phyloP scores from a whole-genome alignment of 768 basidiomycete genomes.

The Udeniomyces megalosporus region DNA sequence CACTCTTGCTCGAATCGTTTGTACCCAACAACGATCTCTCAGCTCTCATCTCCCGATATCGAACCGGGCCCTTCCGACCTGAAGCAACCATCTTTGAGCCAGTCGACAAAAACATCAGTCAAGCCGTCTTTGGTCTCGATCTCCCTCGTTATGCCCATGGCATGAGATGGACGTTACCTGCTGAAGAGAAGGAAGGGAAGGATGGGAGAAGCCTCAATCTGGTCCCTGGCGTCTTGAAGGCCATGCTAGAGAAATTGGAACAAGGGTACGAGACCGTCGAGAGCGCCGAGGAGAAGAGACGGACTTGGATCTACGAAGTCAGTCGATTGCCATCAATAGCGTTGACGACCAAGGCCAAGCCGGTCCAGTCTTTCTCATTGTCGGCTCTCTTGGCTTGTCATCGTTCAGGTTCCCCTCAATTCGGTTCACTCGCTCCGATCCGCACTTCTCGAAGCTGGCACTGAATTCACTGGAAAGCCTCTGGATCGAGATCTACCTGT shows the following conservation, averaged over 20 bases:
- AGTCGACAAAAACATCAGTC: not conserved
- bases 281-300: slow-evolving; percentile 3
- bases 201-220: not conserved
- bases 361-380: too few relatives aligned
- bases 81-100: slow-evolving; percentile 10
- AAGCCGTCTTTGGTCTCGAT: slow-evolving; percentile 8
- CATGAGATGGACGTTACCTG: slow-evolving; percentile 6
- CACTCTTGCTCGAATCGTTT: slow-evolving; percentile 12
- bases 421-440: slow-evolving; percentile 5
- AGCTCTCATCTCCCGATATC: slow-evolving; percentile 11
- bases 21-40: slow-evolving; percentile 8
- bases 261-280: not conserved
- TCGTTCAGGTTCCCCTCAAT: slow-evolving; percentile 3
- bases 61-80: slow-evolving; percentile 11
- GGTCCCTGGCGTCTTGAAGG: slow-evolving; percentile 1
- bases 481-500: slow-evolving; percentile 12
- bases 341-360: too few relatives aligned
- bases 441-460: not conserved
- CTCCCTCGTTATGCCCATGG: slow-evolving; percentile 4
- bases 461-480: not conserved
- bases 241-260: not conserved
- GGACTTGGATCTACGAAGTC: slow-evolving; percentile 14
- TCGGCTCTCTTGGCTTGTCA: too few relatives aligned
- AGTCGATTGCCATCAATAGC: not conserved
- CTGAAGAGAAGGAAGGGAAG: not conserved